Evolutionary conservation across 805 yeast genomes (phyloP).

Genomic region (Cyberlindnera saturnus): DNA sequence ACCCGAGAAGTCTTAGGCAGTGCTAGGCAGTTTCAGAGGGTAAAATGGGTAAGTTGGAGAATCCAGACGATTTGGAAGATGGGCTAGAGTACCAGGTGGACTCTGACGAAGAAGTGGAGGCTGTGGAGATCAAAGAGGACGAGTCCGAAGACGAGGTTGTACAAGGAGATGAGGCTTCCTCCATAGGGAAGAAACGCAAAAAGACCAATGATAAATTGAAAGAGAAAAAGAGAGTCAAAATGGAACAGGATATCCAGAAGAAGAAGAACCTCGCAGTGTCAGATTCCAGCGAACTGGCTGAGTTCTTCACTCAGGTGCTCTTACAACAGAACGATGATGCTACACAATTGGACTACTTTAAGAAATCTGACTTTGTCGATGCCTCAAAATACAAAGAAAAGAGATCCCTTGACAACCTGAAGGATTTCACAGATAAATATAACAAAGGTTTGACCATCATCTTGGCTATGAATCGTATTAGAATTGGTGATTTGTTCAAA

Average conservation of each 20-base stretch:
- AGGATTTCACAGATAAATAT: conserved; percentile 45
- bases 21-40: neutral
- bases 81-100: conserved; percentile 60
- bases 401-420: conserved; percentile 51
- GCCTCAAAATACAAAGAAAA: conserved; percentile 51
- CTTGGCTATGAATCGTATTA: conserved; percentile 70
- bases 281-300: conserved; percentile 58
- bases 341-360: conserved; percentile 67
- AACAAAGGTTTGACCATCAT: conserved; percentile 41
- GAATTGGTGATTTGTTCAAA: conserved; percentile 83
- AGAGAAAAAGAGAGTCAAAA: conserved; percentile 58
- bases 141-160: conserved; percentile 21
- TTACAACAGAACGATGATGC: conserved; percentile 56
- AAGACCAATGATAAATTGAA: conserved; percentile 40
- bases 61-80: conserved; percentile 68
- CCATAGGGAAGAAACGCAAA: conserved; percentile 19
- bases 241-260: conserved; percentile 55
- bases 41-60: conserved; percentile 6
- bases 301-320: conserved; percentile 57
- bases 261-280: conserved; percentile 51
- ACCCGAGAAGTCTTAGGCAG: no score
- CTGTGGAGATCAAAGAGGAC: conserved; percentile 27
- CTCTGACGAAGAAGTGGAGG: conserved; percentile 33
- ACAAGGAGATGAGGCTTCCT: conserved; percentile 6
- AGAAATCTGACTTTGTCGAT: conserved; percentile 51